phyloP scores from a whole-genome alignment of 495 filamentous ascomycete genomes.

The Penicillium robsamsonii region DNA sequence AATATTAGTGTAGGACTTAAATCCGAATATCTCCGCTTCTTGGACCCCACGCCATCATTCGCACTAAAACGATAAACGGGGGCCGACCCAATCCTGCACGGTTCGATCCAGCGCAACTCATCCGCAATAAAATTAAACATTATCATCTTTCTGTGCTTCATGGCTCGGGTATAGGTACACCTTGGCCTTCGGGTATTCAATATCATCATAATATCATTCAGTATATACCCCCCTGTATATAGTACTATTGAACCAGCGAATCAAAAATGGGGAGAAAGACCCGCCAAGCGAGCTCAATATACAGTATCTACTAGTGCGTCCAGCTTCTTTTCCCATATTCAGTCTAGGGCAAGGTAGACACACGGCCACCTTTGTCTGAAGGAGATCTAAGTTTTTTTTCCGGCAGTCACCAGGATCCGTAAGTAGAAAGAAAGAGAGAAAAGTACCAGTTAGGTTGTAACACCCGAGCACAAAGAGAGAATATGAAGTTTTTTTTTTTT shows the following conservation, averaged over 20 bases:
- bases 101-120: not conserved
- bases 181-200: not conserved
- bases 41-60: constrained; percentile 12
- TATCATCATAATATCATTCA: not conserved
- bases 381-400: constrained; percentile 1
- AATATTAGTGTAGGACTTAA: not conserved
- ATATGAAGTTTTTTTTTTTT: not conserved
- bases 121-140: not conserved
- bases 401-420: not conserved
- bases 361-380: constrained; percentile 7
- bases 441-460: too few species aligned
- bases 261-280: not conserved
- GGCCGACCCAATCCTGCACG: constrained; percentile 2
- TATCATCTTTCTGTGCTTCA: not conserved
- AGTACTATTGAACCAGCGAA: not conserved
- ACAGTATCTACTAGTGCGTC: constrained; percentile 4
- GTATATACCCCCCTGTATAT: not conserved
- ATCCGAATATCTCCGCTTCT: constrained; percentile 8
- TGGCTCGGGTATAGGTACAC: not conserved
- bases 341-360: constrained; percentile 4
- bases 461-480: not conserved
- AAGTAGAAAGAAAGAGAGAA: not conserved
- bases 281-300: constrained; percentile 10
- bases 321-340: constrained; percentile 2
- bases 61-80: not conserved